A percentile compares a stretch with the other conserved stretches of the same genome.
phyloP scores from a whole-genome alignment of 192 early-diverging fungal genomes.

The Podila epigama region DNA sequence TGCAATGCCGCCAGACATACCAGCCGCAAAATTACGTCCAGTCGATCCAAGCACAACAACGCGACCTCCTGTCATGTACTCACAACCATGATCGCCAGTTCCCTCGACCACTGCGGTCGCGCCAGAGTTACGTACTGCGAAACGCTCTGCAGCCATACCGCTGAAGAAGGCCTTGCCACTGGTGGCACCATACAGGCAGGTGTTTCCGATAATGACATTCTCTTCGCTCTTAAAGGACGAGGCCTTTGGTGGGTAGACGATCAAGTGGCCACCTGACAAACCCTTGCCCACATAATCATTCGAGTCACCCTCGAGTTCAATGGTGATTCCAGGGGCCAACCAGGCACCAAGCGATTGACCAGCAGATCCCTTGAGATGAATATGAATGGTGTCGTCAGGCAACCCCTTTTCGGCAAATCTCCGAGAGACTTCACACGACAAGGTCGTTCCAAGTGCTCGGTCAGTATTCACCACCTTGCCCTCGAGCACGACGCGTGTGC shows the following conservation, averaged over 20 bases:
- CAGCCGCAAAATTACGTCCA: constrained; percentile 98
- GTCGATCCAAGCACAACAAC: constrained; percentile 87
- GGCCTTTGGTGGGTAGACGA: constrained; percentile 88
- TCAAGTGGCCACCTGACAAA: constrained; percentile 89
- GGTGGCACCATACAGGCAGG: constrained; percentile 97
- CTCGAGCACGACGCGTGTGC: constrained; percentile 63
- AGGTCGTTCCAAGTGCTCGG: constrained; percentile 92
- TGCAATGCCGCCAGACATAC: constrained; percentile 97
- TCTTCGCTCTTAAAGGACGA: constrained; percentile 80
- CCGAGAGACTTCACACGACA: constrained; percentile 89
- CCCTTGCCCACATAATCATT: constrained; percentile 99
- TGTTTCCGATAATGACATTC: constrained; percentile 97
- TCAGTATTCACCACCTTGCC: constrained; percentile 91
- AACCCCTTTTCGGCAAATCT: constrained; percentile 80
- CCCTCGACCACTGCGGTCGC: constrained; percentile 96
- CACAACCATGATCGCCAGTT: constrained; percentile 98
- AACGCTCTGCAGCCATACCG: constrained; percentile 96
- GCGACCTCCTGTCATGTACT: constrained; percentile 99
- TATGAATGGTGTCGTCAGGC: constrained; percentile 85
- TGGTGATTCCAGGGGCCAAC: constrained; percentile 85
- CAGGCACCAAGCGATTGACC: constrained; percentile 98
- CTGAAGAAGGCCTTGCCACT: constrained; percentile 89
- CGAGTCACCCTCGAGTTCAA: constrained; percentile 96
- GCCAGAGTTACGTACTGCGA: constrained; percentile 97
- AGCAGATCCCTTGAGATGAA: constrained; percentile 89